Evolutionary conservation across 140 eudicot species (phyloP).

Genomic region (Bidens hawaiensis): DNA sequence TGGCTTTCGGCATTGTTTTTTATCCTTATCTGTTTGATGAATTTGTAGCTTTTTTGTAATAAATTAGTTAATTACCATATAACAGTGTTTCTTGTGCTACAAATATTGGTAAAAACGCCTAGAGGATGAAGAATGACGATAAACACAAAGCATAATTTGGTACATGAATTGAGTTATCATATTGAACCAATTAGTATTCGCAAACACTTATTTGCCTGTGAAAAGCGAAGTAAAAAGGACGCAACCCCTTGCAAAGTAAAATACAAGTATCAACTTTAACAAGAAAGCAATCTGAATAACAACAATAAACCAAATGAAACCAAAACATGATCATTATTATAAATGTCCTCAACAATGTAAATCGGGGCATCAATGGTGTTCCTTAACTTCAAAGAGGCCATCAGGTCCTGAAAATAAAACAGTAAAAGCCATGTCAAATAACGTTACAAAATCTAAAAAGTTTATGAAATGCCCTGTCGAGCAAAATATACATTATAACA

Average conservation of each 20-base stretch:
- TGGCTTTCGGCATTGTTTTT: too few species aligned
- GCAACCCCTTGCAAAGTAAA: conserved; percentile 17
- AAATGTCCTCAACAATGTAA: neutral
- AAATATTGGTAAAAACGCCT: neutral
- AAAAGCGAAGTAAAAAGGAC: conserved; percentile 2
- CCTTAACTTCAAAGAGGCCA: conserved; percentile 76
- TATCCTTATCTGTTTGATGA: too few species aligned
- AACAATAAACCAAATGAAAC: conserved; percentile 10
- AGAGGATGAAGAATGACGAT: neutral
- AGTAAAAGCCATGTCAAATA: neutral
- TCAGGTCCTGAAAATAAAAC: conserved; percentile 65
- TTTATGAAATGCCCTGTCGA: neutral
- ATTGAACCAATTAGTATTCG: conserved; percentile 19
- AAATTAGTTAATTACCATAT: too few species aligned
- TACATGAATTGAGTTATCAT: conserved; percentile 1
- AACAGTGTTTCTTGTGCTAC: neutral
- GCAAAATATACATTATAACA: neutral
- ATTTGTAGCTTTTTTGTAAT: too few species aligned
- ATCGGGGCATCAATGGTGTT: conserved; percentile 34
- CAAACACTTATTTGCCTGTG: conserved; percentile 21
- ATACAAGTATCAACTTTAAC: conserved; percentile 21
- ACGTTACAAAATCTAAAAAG: neutral
- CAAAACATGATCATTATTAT: conserved; percentile 17
- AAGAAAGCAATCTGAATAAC: conserved; percentile 8
- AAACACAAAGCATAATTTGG: neutral